Evolutionary conservation across 345 rosid genomes (phyloP).

Genomic region (Euphorbia pulcherrima): DNA sequence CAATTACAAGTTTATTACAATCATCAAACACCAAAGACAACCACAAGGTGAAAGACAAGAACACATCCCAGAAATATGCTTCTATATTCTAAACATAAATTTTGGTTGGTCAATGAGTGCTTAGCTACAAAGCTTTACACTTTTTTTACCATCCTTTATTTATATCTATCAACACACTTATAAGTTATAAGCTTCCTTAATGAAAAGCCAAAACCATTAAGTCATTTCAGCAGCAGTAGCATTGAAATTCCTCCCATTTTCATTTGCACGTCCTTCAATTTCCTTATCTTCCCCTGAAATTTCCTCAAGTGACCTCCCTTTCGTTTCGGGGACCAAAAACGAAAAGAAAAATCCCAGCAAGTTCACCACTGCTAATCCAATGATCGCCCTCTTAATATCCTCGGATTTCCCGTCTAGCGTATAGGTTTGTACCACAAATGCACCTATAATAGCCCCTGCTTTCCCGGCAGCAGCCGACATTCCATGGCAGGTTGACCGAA

Average conservation of each 20-base stretch:
- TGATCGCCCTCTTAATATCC: slow-evolving; percentile 38
- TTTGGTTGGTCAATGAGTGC: background rate
- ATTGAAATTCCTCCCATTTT: slow-evolving; percentile 9
- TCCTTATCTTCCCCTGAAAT: slow-evolving; percentile 55
- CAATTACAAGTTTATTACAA: background rate
- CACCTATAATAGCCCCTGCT: slow-evolving; percentile 19
- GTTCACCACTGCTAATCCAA: slow-evolving; percentile 49
- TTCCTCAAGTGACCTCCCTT: slow-evolving; percentile 61
- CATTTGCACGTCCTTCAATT: slow-evolving; percentile 10
- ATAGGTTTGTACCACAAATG: slow-evolving; percentile 37
- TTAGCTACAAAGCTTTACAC: background rate
- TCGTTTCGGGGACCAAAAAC: slow-evolving; percentile 66
- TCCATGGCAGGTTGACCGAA: slow-evolving; percentile 22
- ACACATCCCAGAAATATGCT: no score
- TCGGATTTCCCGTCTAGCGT: slow-evolving; percentile 30
- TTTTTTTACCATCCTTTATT: background rate
- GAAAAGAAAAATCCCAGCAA: slow-evolving; percentile 53
- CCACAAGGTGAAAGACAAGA: no score
- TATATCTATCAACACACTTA: background rate
- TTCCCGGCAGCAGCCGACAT: slow-evolving; percentile 12
- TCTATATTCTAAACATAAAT: background rate
- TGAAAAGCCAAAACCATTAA: slow-evolving; percentile 7
- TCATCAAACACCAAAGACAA: background rate
- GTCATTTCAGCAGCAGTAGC: slow-evolving; percentile 27
- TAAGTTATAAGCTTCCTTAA: background rate